phyloP scores from a whole-genome alignment of 1,139 yeast genomes.

The Meyerozyma athensensis region DNA sequence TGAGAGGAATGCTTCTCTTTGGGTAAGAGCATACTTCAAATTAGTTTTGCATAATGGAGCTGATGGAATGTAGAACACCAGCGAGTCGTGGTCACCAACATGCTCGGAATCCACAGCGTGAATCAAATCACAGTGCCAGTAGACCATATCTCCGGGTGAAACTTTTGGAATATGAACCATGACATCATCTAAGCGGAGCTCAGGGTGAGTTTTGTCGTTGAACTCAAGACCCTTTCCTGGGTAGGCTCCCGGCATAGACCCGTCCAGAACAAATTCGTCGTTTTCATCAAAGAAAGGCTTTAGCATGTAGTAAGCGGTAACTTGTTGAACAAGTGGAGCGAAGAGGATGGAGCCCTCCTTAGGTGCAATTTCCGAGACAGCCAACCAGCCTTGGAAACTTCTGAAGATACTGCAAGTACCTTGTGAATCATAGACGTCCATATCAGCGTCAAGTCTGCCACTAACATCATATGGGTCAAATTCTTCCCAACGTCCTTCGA shows the following conservation, averaged over 20 bases:
- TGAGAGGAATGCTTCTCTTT: constrained; percentile 21
- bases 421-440: constrained; percentile 26
- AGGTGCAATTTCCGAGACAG: constrained; percentile 32
- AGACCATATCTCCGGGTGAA: constrained; percentile 38
- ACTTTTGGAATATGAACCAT: constrained; percentile 31
- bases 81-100: constrained; percentile 32
- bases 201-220: constrained; percentile 20
- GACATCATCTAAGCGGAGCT: constrained; percentile 20
- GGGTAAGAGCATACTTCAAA: constrained; percentile 19
- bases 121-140: constrained; percentile 46
- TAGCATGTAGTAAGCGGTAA: constrained; percentile 38
- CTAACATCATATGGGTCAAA: constrained; percentile 41
- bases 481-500: constrained; percentile 44
- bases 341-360: constrained; percentile 43
- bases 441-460: constrained; percentile 30
- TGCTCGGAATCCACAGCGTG: constrained; percentile 46
- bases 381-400: constrained; percentile 48
- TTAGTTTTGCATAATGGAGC: constrained; percentile 24
- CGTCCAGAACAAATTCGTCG: constrained; percentile 15
- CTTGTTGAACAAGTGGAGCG: constrained; percentile 32
- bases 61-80: constrained; percentile 31
- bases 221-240: constrained; percentile 30
- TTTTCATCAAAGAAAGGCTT: constrained; percentile 39
- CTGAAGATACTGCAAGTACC: constrained; percentile 34
- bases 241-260: constrained; percentile 22